A percentile compares a stretch with the other conserved stretches of the same genome.
Conservation (phyloP, 1,284 basidiomycete genomes). For the Microbotryum scabiosae region DNA sequence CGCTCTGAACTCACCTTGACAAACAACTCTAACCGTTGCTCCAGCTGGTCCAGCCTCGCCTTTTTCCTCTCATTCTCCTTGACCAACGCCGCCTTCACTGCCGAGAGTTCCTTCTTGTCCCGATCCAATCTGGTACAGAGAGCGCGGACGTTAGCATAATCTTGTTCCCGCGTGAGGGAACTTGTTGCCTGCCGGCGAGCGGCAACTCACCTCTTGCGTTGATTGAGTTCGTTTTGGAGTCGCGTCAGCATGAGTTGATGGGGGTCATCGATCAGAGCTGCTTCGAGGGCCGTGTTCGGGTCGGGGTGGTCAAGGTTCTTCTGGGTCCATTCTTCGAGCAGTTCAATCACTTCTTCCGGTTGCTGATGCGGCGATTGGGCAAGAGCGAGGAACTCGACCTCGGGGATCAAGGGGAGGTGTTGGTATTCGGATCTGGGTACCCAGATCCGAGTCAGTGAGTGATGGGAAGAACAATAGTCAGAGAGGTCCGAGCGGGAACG, state of each 20-base stretch:
- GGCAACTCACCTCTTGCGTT: conserved; percentile 28
- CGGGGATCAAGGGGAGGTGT: conserved; percentile 22
- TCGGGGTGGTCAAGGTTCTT: no score
- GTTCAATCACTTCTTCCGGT: not conserved
- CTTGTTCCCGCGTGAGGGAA: not conserved
- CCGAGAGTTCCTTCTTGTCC: conserved; percentile 30
- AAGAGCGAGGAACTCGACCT: conserved; percentile 15
- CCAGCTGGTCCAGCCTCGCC: conserved; percentile 31
- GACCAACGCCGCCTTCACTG: conserved; percentile 30
- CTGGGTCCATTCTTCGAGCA: no score
- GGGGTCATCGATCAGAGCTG: not conserved
- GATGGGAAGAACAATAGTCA: not conserved
- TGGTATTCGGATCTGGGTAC: conserved; percentile 31
- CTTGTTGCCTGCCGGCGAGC: not conserved
- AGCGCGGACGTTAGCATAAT: not conserved
- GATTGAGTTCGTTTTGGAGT: conserved; percentile 28
- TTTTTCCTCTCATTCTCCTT: conserved; percentile 35
- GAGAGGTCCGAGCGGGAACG: not conserved
- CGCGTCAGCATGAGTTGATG: conserved; percentile 32
- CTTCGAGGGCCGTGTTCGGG: no score
- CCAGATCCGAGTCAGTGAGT: not conserved
- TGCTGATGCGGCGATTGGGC: conserved; percentile 6
- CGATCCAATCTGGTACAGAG: conserved; percentile 26
- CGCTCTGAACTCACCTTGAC: conserved; percentile 22
- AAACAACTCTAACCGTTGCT: conserved; percentile 32